These are phyloP conservation scores for Geranium incanum DNA, from an alignment of 441 rosid species.

Conservation along the genomic window DNA sequence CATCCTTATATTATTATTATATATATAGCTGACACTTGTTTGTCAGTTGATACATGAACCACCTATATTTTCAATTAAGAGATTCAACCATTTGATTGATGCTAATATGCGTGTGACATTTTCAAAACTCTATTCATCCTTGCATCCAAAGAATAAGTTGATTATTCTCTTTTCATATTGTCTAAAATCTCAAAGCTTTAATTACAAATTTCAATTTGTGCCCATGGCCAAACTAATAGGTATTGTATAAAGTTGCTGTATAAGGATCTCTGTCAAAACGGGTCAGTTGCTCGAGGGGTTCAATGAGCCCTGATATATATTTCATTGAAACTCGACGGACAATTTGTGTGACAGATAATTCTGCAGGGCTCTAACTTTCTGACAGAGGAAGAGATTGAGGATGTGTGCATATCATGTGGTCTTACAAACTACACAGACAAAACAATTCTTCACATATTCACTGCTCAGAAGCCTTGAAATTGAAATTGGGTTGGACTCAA, in stretches of 20 bases:
- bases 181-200: background rate
- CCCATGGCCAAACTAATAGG: background rate
- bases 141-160: background rate
- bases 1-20: background rate
- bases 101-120: background rate
- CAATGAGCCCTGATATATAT: slow-evolving; percentile 1
- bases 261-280: background rate
- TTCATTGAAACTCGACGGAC: slow-evolving; percentile 6
- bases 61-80: background rate
- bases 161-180: background rate
- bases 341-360: slow-evolving; percentile 38
- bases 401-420: slow-evolving; percentile 71
- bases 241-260: background rate
- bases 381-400: slow-evolving; percentile 69
- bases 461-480: slow-evolving; percentile 73
- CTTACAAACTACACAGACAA: slow-evolving; percentile 53
- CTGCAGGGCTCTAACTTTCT: slow-evolving; percentile 44
- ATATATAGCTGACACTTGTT: background rate
- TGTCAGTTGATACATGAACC: background rate
- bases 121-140: background rate
- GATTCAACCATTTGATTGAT: background rate
- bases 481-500: slow-evolving; percentile 28
- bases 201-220: background rate
- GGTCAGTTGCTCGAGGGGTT: background rate
- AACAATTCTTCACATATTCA: slow-evolving; percentile 68